Conservation (phyloP, 192 early-diverging fungal genomes). For the Linnemannia exigua region DNA sequence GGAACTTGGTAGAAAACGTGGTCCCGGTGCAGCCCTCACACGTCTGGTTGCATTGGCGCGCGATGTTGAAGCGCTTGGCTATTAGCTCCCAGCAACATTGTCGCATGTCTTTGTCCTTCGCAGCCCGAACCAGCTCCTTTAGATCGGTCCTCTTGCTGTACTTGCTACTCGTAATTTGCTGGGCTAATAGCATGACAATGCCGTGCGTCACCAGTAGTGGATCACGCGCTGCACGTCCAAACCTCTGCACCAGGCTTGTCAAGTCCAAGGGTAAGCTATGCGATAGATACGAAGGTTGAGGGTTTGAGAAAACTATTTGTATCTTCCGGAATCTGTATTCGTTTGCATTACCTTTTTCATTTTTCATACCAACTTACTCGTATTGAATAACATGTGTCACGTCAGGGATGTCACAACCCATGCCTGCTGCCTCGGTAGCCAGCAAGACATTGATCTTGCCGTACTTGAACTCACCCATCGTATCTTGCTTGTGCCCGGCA, state of each 20-base stretch:
- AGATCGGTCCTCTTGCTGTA: background rate
- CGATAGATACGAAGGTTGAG: background rate
- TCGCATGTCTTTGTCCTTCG: constrained; percentile 6
- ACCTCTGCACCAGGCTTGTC: constrained; percentile 17
- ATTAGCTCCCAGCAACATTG: constrained; percentile 11
- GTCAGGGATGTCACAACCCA: constrained; percentile 20
- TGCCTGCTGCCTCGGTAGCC: constrained; percentile 16
- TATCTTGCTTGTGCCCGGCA: background rate
- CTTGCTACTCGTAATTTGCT: background rate
- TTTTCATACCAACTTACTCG: constrained; percentile 10
- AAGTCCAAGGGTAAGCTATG: constrained; percentile 20
- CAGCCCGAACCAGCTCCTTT: background rate
- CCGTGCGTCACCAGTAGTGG: background rate
- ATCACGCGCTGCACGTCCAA: constrained; percentile 23
- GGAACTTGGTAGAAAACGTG: background rate
- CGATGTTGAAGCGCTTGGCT: constrained; percentile 8
- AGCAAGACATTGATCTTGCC: background rate
- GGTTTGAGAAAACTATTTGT: background rate
- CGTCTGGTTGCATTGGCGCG: background rate
- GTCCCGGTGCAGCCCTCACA: constrained; percentile 9
- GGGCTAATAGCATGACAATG: constrained; percentile 3
- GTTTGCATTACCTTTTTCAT: background rate
- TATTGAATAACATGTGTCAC: constrained; percentile 24
- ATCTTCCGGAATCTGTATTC: background rate
- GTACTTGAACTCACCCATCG: constrained; percentile 14